Evolutionary conservation across 2,329 filamentous ascomycete species (phyloP), one percentile per base, ranked within the genome.

Genomic region (Aspergillus versicolor): DNA sequence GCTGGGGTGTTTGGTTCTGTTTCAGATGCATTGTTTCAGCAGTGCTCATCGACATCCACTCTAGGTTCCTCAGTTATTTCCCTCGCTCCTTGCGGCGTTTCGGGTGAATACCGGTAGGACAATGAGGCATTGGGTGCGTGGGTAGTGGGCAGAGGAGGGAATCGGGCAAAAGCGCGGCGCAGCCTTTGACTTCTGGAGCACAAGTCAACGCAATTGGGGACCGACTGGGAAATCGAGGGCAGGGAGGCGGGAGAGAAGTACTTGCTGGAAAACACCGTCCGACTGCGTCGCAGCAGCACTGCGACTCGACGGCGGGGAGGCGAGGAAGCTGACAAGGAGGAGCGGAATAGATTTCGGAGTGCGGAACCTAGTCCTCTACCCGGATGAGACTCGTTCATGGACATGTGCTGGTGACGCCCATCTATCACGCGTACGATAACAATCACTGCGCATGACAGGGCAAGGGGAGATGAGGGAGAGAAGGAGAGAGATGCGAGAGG

Each of bases 231-330:
- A 45, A 12, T 4, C 13, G 37, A 17, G 44, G 48, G 42, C 27
- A 27, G 22, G 37, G 41, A 52, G 13, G 27, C 52, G 24, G 51
- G 54, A 37, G 27, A 30, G 12, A 54, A 43, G 60, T 75, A 74
- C 72, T 70, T 71, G 63, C 62, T 69, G 44, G 63, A 67, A 57
- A 74, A 68, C 38, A 70, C 56, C 61, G 65, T 65, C 61, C 68
- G 71, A 60, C 70, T 69, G 69, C 70, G 71, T 63, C 70, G 72
- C 56, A 72, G 64, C 32, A 74, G 61, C 49, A 68, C 59, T 46
- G 69, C 68, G 34, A 71, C 64, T 62, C 67, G 67, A 56, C 63
- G 67, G 52, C 68, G 68, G 57, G 67, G 61, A 46, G 68, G 61
- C 42, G 66, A 62, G 30, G 68, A 61, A 57, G 27, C 27, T 30